These are phyloP conservation scores for Aureobasidium uvarum DNA, from an alignment of 2,329 filamentous ascomycete species.

Conservation along the genomic window DNA sequence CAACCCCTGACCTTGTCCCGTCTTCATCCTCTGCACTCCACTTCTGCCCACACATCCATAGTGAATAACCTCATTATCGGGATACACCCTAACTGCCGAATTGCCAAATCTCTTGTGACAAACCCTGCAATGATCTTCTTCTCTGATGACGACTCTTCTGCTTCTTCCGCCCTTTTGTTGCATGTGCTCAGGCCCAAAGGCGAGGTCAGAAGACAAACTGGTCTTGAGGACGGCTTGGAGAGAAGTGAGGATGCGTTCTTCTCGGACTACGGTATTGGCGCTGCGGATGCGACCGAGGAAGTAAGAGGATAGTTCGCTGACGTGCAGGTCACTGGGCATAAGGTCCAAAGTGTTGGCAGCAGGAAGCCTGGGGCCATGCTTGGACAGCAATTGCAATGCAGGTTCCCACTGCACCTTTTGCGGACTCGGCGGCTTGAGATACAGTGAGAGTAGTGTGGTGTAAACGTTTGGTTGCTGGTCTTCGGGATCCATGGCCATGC, in stretches of 20 bases:
- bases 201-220: conserved; percentile 68
- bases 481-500: conserved; percentile 49
- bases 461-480: conserved; percentile 72
- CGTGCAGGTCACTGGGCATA: conserved; percentile 75
- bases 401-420: conserved; percentile 64
- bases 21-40: conserved; percentile 26
- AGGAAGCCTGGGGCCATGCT: conserved; percentile 87
- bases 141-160: conserved; percentile 73
- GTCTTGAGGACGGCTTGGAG: conserved; percentile 77
- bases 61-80: conserved; percentile 59
- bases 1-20: conserved; percentile 24
- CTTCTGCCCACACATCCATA: conserved; percentile 46
- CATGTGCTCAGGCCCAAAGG: conserved; percentile 68
- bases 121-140: conserved; percentile 86
- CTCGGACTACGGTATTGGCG: conserved; percentile 77
- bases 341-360: conserved; percentile 81
- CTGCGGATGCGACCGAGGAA: conserved; percentile 87
- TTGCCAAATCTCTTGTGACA: conserved; percentile 92
- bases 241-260: conserved; percentile 72
- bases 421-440: conserved; percentile 74
- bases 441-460: conserved; percentile 83
- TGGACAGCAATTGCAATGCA: conserved; percentile 82
- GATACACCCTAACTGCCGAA: conserved; percentile 85
- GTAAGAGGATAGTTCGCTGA: conserved; percentile 80
- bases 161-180: conserved; percentile 54